Base-by-base conservation (phyloP, 768 basidiomycete species). In the Suillus placidus region DNA sequence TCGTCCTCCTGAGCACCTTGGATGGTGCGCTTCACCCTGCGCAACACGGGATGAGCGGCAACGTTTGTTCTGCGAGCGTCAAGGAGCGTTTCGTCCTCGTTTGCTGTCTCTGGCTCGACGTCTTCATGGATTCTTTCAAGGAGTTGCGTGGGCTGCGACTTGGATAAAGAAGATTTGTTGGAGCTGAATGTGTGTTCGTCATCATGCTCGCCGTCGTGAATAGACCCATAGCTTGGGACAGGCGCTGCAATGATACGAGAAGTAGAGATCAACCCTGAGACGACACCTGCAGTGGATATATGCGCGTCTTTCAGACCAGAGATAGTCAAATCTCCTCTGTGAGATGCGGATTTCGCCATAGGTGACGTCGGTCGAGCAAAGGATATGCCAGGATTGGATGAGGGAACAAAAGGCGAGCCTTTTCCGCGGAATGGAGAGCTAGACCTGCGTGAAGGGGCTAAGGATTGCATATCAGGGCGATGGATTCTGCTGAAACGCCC, bases 271-370 rank as follows among this genome's bases (percentile, higher is more conserved):
- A 32, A 18, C 58, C 58, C 58, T 13, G 58, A 60, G 18, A 60
- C 40, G 7, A 58, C 57, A 32, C 58, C 40, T 32, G 10, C 40
- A 20, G 58, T 60, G 58, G 58, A 60, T 60, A 60, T 60, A 60
- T 60, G 58, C 40, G 40, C 58, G 40, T 42, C 58, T 32, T 42
- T 42, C 10, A 60, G 10, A 20, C 58, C 58, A 7, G 58, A 60
- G 13, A 60, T 60, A 18, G 58, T 60, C 26, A 60, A 42, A 32
- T 60, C 58, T 18, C 40, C 42, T 42, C 58, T 42, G 40, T 60
- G 26, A 18, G 58, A 37, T 20, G 40, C 40, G 20, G 40, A 42
- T 13, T 30, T 60, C 2, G 18, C 9, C 18, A 43, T 8, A 32
- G 42, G 58, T 7, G 58, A 60, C 18, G 58, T 60, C 30, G 26